Evolutionary conservation across 805 yeast genomes (phyloP), one percentile per base, ranked within the genome.

Genomic region (Candida ponderosae): DNA sequence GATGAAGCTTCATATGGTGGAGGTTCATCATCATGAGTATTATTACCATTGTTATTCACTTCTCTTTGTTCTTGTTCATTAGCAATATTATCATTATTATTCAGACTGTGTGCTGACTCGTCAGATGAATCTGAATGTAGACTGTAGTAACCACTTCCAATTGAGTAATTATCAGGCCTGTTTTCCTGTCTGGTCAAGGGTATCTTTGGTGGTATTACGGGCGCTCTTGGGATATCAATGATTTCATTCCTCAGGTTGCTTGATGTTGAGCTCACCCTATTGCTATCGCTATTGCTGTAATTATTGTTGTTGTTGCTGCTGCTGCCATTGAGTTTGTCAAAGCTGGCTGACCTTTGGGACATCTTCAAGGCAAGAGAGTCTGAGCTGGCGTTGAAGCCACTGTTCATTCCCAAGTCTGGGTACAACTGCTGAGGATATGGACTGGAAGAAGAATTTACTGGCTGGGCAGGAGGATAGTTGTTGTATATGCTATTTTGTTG

Each of bases 1-100:
- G n/a, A 11, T 14, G n/a, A 8, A 16, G 9, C 31, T 17, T 37
- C 38, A 30, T 32, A 37, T n/a, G 40, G 40, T 5, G 41, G 41
- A 13, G 40, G 40, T 19, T 24, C 26, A 7, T 26, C 29, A 13
- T 32, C 31, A 15, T 15, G n/a, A 15, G 18, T n/a, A 9, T 21
- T 10, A 8, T 24, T 28, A 28, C 11, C 20, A 27, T 13, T 14
- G 29, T 18, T 19, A 7, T 27, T 18, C 13, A 11, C 16, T 14
- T 7, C 17, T 18, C 7, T 11, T 11, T 18, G 24, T 18, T 18
- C 11, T 10, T 24, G 23, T 18, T 6, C 17, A 10, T 23, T 11
- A 2, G 18, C 17, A 18, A 20, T 15, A 32, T 15, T 15, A 20
- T 19, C n/a, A 17, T 16, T 19, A 11, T 6, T 11, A 11, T 14